phyloP scores from a whole-genome alignment of 2,329 filamentous ascomycete genomes.

The Colletotrichum tropicicola region DNA sequence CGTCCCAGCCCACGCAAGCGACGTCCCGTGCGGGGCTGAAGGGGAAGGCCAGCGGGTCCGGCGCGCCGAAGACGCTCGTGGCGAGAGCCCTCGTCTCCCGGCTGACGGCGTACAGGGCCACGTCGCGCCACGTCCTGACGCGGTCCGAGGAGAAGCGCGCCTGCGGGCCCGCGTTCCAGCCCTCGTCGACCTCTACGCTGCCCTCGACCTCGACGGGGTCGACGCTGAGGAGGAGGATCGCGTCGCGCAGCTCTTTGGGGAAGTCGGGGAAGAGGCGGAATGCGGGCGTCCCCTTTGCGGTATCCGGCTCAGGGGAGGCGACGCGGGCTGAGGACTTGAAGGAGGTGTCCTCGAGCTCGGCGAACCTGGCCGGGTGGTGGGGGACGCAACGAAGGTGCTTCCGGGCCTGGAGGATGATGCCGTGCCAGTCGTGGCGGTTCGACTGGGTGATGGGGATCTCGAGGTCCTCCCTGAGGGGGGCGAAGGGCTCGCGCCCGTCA shows the following conservation, averaged over 20 bases:
- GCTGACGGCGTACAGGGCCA: neutral
- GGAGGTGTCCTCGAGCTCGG: too few species aligned
- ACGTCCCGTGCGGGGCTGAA: constrained; percentile 1
- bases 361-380: neutral
- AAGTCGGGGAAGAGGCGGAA: neutral
- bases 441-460: neutral
- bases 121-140: too few species aligned
- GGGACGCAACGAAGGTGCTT: neutral
- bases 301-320: too few species aligned
- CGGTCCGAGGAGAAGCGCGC: neutral
- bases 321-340: too few species aligned
- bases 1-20: too few species aligned
- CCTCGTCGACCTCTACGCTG: too few species aligned
- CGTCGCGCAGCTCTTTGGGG: neutral
- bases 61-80: neutral
- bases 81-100: neutral
- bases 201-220: neutral
- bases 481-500: too few species aligned
- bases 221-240: neutral
- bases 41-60: neutral
- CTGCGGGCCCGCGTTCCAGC: neutral
- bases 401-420: neutral
- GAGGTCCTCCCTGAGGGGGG: too few species aligned
- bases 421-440: neutral
- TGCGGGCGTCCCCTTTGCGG: too few species aligned